Evolutionary conservation across 306 rosid species (phyloP).

Genomic region (Abrus pulchellus): DNA sequence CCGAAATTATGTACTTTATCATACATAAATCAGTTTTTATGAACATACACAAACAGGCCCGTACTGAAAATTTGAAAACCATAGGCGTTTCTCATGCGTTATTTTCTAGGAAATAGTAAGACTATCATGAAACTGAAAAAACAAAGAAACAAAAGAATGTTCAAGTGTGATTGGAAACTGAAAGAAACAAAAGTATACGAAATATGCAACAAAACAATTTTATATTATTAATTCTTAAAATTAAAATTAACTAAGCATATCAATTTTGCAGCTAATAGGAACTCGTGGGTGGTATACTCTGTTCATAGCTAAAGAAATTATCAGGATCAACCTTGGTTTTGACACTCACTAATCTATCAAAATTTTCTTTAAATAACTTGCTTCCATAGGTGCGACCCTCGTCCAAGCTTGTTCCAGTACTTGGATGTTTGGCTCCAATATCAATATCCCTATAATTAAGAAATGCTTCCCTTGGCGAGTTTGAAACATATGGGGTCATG

Average conservation of each 20-base stretch:
- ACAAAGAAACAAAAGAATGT: not conserved
- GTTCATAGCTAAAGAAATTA: constrained; percentile 49
- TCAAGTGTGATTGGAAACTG: not conserved
- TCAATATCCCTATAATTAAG: constrained; percentile 50
- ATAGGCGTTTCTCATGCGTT: no score
- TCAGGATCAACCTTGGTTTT: constrained; percentile 43
- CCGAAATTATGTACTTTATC: no score
- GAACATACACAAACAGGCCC: no score
- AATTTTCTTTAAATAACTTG: constrained; percentile 39
- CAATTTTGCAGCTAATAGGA: not conserved
- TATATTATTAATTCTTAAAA: not conserved
- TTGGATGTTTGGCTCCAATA: constrained; percentile 51
- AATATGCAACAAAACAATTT: not conserved
- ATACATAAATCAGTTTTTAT: no score
- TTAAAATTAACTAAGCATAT: not conserved
- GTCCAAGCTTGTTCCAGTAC: not conserved
- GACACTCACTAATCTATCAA: constrained; percentile 29
- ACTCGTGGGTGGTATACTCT: constrained; percentile 41
- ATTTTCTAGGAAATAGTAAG: no score
- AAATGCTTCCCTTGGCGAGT: constrained; percentile 43
- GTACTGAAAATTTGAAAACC: no score
- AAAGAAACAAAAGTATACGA: no score
- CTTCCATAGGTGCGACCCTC: constrained; percentile 20
- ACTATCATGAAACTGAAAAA: no score
- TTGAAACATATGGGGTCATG: constrained; percentile 43